Conservation (phyloP, 1,284 basidiomycete genomes). For the Golubevia pallescens region DNA sequence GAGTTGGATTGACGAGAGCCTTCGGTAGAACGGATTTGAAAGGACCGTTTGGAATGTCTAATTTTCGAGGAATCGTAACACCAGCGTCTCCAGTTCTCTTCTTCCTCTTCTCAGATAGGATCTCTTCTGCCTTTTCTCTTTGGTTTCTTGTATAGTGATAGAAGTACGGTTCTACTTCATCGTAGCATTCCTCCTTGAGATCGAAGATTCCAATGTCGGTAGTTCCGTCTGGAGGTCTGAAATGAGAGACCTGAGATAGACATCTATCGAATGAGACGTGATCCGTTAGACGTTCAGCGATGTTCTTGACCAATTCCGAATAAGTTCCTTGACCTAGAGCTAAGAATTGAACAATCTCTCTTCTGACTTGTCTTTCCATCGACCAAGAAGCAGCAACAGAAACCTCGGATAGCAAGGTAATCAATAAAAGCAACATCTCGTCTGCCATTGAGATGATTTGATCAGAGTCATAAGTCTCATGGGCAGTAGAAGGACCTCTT, state of each 20-base stretch:
- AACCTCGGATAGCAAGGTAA: constrained; percentile 84
- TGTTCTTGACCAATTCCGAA: constrained; percentile 87
- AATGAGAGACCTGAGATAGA: constrained; percentile 79
- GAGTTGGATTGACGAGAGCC: no score
- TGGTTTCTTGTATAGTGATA: constrained; percentile 95
- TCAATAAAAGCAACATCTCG: constrained; percentile 86
- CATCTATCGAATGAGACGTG: constrained; percentile 83
- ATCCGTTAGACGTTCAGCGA: constrained; percentile 87
- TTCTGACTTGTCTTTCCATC: constrained; percentile 73
- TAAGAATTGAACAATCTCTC: constrained; percentile 89
- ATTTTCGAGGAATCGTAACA: constrained; percentile 1
- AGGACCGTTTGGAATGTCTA: constrained; percentile 74
- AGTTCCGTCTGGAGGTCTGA: constrained; percentile 78
- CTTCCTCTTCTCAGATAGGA: constrained; percentile 75
- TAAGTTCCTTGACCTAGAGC: constrained; percentile 86
- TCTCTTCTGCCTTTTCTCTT: constrained; percentile 87
- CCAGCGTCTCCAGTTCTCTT: constrained; percentile 70
- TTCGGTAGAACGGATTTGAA: constrained; percentile 70
- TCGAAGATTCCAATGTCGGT: constrained; percentile 85
- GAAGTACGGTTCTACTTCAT: constrained; percentile 93
- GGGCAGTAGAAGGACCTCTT: constrained; percentile 51
- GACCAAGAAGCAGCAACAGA: constrained; percentile 77
- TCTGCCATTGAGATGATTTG: constrained; percentile 87
- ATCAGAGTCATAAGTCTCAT: constrained; percentile 70
- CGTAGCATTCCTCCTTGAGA: constrained; percentile 80